Evolutionary conservation across 164 flowering plant genomes (phyloP), one percentile per base, ranked within the genome.

Genomic region (Umbilicus rupestris): DNA sequence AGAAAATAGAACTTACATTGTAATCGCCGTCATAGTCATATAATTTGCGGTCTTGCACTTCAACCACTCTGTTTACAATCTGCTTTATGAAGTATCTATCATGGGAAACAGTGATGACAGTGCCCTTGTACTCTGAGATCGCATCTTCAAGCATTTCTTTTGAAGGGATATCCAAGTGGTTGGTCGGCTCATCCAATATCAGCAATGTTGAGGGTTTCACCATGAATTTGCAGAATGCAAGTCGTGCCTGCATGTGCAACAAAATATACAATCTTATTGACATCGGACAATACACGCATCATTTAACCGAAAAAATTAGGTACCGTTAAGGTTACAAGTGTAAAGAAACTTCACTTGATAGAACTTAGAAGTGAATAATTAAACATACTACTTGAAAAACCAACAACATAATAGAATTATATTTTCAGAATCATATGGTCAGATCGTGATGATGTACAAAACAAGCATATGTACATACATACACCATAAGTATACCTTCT

Each of bases 141-240:
- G 99, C 99, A 69, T 94, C 99, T 96, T 94, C 99, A 28, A 94
- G 97, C 99, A 94, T 94, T 79, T 94, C 99, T 80, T 94, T 94
- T 63, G 99, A 78, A 70, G 99, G 97, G 67, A 94, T 94, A 72
- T 94, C 99, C 76, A 91, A 80, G 78, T 94, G 99, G 73, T 94
- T 94, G 72, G 99, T 94, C 22, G 99, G 99, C 73, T 94, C 99
- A 74, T 94, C 99, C 85, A 94, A 76, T 66, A 94, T 92, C 31
- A 94, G 85, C 72, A 94, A 69, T 33, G 96, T 91, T 62, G 99
- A 94, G 45, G 97, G 96, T 68, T 76, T 94, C 26, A 94, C 99
- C 97, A 91, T 94, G 83, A 94, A 94, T 75, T 85, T 94, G 80
- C 99, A 91, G 68, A 94, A 94, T 5, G 99, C 96, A 64, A 94